Evolutionary conservation across 2,329 filamentous ascomycete species (phyloP).

Genomic region (Cercospora berteroae): DNA sequence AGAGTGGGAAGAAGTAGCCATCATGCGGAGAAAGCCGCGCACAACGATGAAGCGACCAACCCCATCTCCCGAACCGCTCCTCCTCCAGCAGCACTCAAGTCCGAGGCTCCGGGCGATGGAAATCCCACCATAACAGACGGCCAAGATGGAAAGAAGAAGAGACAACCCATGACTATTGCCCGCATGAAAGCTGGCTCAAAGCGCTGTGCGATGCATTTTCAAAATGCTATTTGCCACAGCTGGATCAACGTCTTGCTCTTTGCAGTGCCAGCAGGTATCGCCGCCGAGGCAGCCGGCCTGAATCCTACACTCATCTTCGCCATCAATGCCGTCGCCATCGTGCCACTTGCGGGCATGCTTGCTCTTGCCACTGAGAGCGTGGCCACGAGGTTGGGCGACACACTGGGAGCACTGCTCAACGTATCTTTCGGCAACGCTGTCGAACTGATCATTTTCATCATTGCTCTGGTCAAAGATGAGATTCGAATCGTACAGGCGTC

Average conservation of each 20-base stretch:
- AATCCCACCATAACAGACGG: slow-evolving; percentile 52
- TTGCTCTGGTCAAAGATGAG: slow-evolving; percentile 75
- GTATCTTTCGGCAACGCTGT: slow-evolving; percentile 55
- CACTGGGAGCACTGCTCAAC: slow-evolving; percentile 51
- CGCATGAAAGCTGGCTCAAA: slow-evolving; percentile 53
- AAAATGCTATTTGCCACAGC: slow-evolving; percentile 65
- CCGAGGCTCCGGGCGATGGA: slow-evolving; percentile 52
- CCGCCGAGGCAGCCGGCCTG: slow-evolving; percentile 50
- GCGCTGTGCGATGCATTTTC: slow-evolving; percentile 54
- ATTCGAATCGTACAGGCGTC: slow-evolving; percentile 92
- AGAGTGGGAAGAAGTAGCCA: slow-evolving; percentile 9
- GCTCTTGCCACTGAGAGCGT: slow-evolving; percentile 52
- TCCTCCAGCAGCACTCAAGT: slow-evolving; percentile 44
- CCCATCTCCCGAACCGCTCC: slow-evolving; percentile 26
- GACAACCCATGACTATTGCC: slow-evolving; percentile 46
- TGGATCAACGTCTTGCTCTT: slow-evolving; percentile 75
- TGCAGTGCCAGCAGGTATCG: slow-evolving; percentile 76
- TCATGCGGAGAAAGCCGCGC: slow-evolving; percentile 30
- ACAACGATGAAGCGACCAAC: slow-evolving; percentile 25
- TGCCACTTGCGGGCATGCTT: slow-evolving; percentile 51
- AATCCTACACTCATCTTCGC: slow-evolving; percentile 49
- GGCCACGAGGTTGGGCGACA: slow-evolving; percentile 49
- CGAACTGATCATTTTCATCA: slow-evolving; percentile 60
- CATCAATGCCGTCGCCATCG: slow-evolving; percentile 53
- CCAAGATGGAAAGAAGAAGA: slow-evolving; percentile 33